Evolutionary conservation across 306 rosid genomes (phyloP).

Genomic region (Fragaria vesca): DNA sequence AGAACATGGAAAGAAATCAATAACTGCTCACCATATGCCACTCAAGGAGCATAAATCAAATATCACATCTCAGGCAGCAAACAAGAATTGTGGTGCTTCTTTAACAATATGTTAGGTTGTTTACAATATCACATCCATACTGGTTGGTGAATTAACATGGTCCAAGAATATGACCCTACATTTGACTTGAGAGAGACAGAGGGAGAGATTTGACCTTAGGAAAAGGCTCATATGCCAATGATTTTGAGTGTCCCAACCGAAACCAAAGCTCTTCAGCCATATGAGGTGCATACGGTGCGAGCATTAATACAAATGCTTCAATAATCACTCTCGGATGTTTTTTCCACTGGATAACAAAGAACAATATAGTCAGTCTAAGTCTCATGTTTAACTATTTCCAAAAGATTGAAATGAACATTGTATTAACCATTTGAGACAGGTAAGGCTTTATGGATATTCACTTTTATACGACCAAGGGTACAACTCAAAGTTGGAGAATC

Average conservation of each 20-base stretch:
- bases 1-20: slow-evolving; percentile 4
- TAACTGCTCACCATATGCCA: slow-evolving; percentile 6
- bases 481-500: neutral
- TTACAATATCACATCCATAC: neutral
- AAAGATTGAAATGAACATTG: neutral
- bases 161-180: neutral
- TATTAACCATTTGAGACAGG: neutral
- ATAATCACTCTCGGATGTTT: slow-evolving; percentile 66
- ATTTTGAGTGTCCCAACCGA: slow-evolving; percentile 79
- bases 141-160: neutral
- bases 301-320: slow-evolving; percentile 82
- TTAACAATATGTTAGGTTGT: neutral
- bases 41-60: neutral
- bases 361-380: slow-evolving; percentile 12
- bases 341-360: slow-evolving; percentile 64
- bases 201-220: slow-evolving; percentile 59
- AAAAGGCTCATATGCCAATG: slow-evolving; percentile 73
- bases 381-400: neutral
- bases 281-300: slow-evolving; percentile 95
- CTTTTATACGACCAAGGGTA: neutral
- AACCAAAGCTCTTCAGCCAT: slow-evolving; percentile 95
- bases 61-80: neutral
- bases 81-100: neutral
- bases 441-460: neutral
- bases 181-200: slow-evolving; percentile 9